Evolutionary conservation across 2,329 filamentous ascomycete genomes (phyloP).

Genomic region (Helicocarpus griseus): DNA sequence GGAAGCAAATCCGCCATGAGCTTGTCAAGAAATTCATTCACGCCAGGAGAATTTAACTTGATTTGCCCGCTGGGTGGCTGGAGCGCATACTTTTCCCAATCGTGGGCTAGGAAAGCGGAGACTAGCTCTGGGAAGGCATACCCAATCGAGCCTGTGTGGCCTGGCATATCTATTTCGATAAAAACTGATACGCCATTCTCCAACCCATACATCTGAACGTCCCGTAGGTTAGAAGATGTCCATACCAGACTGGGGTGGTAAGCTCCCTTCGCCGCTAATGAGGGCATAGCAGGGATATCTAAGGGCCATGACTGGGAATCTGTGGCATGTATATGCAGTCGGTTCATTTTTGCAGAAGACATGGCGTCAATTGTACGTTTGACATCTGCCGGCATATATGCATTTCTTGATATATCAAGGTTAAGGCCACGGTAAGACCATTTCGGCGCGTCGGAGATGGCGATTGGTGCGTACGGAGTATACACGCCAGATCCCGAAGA

Average conservation of each 20-base stretch:
- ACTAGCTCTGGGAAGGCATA: constrained; percentile 62
- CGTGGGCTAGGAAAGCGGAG: constrained; percentile 48
- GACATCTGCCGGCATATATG: constrained; percentile 57
- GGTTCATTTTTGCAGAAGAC: constrained; percentile 40
- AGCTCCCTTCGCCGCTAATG: constrained; percentile 62
- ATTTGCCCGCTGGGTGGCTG: constrained; percentile 55
- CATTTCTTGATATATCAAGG: constrained; percentile 67
- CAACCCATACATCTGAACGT: constrained; percentile 61
- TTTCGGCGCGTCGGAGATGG: constrained; percentile 61
- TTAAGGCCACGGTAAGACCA: constrained; percentile 72
- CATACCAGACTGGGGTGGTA: constrained; percentile 62
- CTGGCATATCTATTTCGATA: constrained; percentile 72
- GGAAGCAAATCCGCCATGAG: constrained; percentile 71
- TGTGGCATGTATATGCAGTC: constrained; percentile 41
- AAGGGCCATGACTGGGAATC: constrained; percentile 36
- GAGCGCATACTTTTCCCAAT: constrained; percentile 44
- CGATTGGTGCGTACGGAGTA: constrained; percentile 59
- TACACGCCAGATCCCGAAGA: constrained; percentile 40
- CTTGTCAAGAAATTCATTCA: constrained; percentile 61
- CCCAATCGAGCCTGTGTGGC: constrained; percentile 61
- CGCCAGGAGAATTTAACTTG: constrained; percentile 62
- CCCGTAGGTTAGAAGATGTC: constrained; percentile 51
- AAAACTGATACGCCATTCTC: constrained; percentile 61
- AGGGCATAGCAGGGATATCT: constrained; percentile 52
- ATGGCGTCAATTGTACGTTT: constrained; percentile 67